Percentiles rank a stretch among this genome's conserved stretches.
Evolutionary conservation across 2,329 filamentous ascomycete species (phyloP).

Genomic region (Hypomyces rosellus): DNA sequence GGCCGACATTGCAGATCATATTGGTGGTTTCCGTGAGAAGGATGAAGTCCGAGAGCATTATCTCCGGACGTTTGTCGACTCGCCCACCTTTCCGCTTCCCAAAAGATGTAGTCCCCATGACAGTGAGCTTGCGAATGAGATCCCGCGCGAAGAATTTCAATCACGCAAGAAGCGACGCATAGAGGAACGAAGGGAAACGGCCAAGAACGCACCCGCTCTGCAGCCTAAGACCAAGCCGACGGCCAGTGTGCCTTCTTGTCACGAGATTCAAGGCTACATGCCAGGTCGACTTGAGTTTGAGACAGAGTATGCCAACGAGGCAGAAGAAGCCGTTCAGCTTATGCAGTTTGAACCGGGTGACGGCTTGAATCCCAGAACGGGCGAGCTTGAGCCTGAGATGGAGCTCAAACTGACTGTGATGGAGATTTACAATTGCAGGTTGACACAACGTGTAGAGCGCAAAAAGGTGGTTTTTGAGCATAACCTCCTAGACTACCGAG

Average conservation of each 20-base stretch:
- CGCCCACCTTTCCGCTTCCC: conserved; percentile 76
- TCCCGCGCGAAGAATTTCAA: conserved; percentile 90
- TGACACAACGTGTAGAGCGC: conserved; percentile 85
- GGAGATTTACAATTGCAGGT: conserved; percentile 91
- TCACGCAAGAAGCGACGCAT: conserved; percentile 87
- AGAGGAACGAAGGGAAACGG: conserved; percentile 81
- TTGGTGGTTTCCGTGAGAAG: conserved; percentile 88
- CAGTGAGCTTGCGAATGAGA: conserved; percentile 67
- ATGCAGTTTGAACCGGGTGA: conserved; percentile 98
- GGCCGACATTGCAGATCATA: conserved; percentile 97
- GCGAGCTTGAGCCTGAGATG: conserved; percentile 89
- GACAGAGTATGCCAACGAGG: conserved; percentile 95
- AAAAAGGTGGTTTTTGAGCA: conserved; percentile 98
- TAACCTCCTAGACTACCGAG: conserved; percentile 84
- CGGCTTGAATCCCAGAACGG: conserved; percentile 76
- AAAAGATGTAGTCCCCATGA: conserved; percentile 79
- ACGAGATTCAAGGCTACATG: conserved; percentile 99
- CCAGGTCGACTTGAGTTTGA: conserved; percentile 95
- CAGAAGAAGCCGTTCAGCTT: conserved; percentile 93
- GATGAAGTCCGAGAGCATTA: conserved; percentile 97
- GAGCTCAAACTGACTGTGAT: conserved; percentile 97
- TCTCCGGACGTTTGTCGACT: conserved; percentile 78
- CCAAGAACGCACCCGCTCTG: conserved; percentile 74
- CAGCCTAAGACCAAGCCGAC: conserved; percentile 94
- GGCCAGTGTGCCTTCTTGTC: conserved; percentile 88